Evolutionary conservation across 1,139 yeast genomes (phyloP), one percentile per base, ranked within the genome.

Genomic region (Diutina scorzettiae): DNA sequence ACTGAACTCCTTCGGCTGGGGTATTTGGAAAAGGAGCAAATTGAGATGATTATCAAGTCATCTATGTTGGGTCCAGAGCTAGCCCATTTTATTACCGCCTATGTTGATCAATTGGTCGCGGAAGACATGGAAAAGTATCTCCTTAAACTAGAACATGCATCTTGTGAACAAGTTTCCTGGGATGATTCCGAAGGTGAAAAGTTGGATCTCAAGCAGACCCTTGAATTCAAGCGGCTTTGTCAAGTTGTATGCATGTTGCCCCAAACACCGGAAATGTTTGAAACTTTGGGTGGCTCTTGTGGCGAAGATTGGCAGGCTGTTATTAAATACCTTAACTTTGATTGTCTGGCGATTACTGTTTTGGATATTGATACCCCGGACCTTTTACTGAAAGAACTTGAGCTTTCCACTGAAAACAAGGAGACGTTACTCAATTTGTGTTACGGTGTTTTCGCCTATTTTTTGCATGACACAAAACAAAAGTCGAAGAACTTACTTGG

Each of bases 71-170:
- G 24, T 12, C 37, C 37, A 3, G 39, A 34, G 17, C 23, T 34
- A 14, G 39, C 28, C 17, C 57, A 70, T 42, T 66, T 84, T 8
- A 59, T 80, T 1, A 62, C 68, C 12, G 62, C 85, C 1, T 60
- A 84, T 19, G 63, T 68, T 21, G 81, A 78, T 12, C 37, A 32
- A 32, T 12, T 16, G n/a, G 37, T 21, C 5, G 14, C 19, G 4
- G 37, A 32, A 12, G 37, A 20, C 12, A 32, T 32, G 14, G 24
- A 18, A 9, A 19, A 18, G 24, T 32, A 19, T 12, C 8, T 17
- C n/a, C 24, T 32, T 19, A 12, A 16, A 8, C 20, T 32, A 12
- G 37, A 32, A 20, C 16, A 20, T 32, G 37, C 24, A 3, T 9
- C 12, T 12, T 9, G 37, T 20, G 37, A 32, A 2, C 37, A 32